Base-by-base conservation (phyloP, 139 green algal species). In the Mychonastes homosphaera region DNA sequence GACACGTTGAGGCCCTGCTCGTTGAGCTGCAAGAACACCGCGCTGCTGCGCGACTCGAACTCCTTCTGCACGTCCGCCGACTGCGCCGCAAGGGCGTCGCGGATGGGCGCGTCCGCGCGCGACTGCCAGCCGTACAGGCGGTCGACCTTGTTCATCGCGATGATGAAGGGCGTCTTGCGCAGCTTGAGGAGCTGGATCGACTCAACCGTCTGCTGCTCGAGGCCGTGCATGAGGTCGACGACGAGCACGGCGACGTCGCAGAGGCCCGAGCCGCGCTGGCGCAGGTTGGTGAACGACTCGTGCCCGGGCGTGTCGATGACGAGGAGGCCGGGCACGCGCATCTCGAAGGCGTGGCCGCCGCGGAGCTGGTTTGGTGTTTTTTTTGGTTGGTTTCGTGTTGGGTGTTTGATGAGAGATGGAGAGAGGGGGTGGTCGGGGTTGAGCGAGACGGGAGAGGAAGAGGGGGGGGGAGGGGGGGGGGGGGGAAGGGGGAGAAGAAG, bases 161-260 rank as follows among this genome's bases (percentile, higher is more conserved):
- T 87, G 67, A 99, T 84, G 72, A 99, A 98, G 21, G 92, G 92
- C 39, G 91, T 97, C 70, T 96, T 97, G 46, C 88, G 75, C 84
- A 90, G 88, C 58, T 89, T 89, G 16, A 99, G 79, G 62, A 99
- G 74, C 64, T 92, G 88, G 58, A 99, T 89, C 48, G 80, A 94
- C 80, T 99, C 92, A 21, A 98, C 84, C 12, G 92, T 99, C 84
- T 99, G 92, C 71, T 86, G 90, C 80, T 98, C 91, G 58, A 98
- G 71, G 23, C 91, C 89, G 70, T 97, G 91, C 91, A 97, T 97
- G 40, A 97, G 84, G 77, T 97, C 91, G 40, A 98, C 88, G 6
- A 98, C 91, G 30, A 99, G 82, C 33, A 99, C 86, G 16, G 92
- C 92, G 41, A 99, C 90, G 77, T 99, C 92, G 73, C 92, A 99